Evolutionary conservation across 78 protist genomes (phyloP).

Genomic region (Salpingoeca rosetta): DNA sequence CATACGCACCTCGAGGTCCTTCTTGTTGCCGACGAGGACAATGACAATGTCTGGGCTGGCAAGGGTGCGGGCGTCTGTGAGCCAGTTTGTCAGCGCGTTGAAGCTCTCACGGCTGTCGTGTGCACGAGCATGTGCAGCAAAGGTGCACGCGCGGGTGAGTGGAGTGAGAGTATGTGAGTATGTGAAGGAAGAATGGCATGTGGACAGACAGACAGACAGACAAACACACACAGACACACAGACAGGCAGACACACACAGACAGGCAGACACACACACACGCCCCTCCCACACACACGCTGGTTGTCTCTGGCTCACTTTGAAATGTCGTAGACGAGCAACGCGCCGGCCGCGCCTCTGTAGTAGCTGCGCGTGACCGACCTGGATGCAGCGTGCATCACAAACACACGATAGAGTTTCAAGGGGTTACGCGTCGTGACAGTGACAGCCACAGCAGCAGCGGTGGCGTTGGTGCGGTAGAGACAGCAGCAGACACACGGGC

Average conservation of each 20-base stretch:
- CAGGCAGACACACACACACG: not conserved
- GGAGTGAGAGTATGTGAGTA: not conserved
- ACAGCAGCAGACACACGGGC: constrained; percentile 10
- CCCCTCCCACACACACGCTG: too few species aligned
- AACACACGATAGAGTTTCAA: not conserved
- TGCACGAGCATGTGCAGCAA: not conserved
- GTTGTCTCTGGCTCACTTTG: constrained; percentile 22
- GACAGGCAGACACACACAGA: not conserved
- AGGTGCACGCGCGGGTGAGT: too few species aligned
- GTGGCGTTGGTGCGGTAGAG: not conserved
- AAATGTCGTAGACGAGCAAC: constrained; percentile 67
- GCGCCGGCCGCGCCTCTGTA: constrained; percentile 90
- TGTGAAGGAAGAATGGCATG: constrained; percentile 36
- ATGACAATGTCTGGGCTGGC: constrained; percentile 85
- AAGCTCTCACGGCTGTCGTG: constrained; percentile 75
- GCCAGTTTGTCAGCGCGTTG: constrained; percentile 75
- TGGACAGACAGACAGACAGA: constrained; percentile 49
- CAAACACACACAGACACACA: constrained; percentile 20
- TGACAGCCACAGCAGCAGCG: too few species aligned
- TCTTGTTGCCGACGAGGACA: constrained; percentile 96
- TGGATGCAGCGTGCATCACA: not conserved
- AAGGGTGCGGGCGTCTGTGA: constrained; percentile 59
- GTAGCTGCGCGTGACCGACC: constrained; percentile 49
- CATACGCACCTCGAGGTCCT: constrained; percentile 47
- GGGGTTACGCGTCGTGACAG: too few species aligned